Evolutionary conservation across 2,329 filamentous ascomycete genomes (phyloP).

Genomic region (Botrytis fragariae): DNA sequence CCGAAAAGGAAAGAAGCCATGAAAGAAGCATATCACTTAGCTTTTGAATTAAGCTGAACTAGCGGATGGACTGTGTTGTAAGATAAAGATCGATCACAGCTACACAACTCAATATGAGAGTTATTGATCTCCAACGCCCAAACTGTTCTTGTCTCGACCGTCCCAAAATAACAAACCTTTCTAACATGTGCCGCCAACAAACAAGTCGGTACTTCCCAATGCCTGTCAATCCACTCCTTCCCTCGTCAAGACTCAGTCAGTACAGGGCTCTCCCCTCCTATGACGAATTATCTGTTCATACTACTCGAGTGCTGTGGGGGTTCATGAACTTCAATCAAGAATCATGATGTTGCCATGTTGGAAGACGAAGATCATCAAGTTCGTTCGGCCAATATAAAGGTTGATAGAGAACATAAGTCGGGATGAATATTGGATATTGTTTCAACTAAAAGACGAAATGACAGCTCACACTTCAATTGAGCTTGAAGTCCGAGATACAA

Average conservation of each 20-base stretch:
- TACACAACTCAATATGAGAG: not conserved
- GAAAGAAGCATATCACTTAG: constrained; percentile 1
- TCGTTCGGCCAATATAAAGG: not conserved
- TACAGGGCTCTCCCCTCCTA: not conserved
- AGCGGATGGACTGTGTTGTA: not conserved
- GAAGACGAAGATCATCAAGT: not conserved
- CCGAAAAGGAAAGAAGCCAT: not conserved
- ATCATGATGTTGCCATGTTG: not conserved
- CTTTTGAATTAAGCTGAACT: not conserved
- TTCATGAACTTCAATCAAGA: not conserved
- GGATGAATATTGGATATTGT: not conserved
- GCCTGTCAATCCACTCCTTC: not conserved
- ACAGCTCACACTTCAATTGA: not conserved
- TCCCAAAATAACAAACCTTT: not conserved
- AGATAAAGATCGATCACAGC: not conserved
- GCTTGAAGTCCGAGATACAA: not conserved
- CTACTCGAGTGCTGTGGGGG: not conserved
- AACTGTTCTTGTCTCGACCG: not conserved
- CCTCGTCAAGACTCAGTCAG: not conserved
- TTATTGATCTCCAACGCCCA: not conserved
- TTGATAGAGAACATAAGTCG: not conserved
- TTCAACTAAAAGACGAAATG: not conserved
- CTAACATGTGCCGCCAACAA: not conserved
- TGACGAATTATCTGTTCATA: not conserved
- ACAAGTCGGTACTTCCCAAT: not conserved